These are phyloP conservation scores for Ophiostoma angusticollis DNA, from an alignment of 2,329 filamentous ascomycete genomes.

Conservation along the genomic window DNA sequence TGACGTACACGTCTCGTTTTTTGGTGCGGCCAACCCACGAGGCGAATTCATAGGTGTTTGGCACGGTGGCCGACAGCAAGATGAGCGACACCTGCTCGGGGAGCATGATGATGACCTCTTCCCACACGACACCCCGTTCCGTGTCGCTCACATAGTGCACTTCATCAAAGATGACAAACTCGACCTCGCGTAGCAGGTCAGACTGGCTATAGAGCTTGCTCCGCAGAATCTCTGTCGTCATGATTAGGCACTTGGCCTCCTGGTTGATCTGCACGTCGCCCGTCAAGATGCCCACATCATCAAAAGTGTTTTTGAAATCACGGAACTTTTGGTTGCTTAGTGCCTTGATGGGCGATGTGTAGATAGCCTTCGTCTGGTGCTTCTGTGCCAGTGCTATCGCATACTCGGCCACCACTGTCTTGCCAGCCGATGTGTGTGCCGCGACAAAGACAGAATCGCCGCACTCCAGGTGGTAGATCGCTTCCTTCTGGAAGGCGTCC, in stretches of 20 bases:
- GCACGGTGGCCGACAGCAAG: conserved; percentile 86
- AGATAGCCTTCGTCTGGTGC: conserved; percentile 99
- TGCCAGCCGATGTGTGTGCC: conserved; percentile 92
- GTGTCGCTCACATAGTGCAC: conserved; percentile 97
- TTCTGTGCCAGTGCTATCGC: conserved; percentile 92
- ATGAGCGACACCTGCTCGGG: conserved; percentile 95
- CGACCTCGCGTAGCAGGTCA: conserved; percentile 90
- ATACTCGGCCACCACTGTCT: conserved; percentile 96
- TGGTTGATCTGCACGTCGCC: conserved; percentile 97
- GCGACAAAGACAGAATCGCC: conserved; percentile 97
- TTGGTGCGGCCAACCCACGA: conserved; percentile 98
- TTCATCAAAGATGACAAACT: conserved; percentile 98
- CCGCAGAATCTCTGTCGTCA: conserved; percentile 95
- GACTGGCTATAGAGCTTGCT: conserved; percentile 98
- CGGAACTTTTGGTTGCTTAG: conserved; percentile 98
- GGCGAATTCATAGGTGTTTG: conserved; percentile 94
- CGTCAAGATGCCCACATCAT: conserved; percentile 92
- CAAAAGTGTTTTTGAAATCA: conserved; percentile 80
- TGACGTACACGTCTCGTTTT: conserved; percentile 98
- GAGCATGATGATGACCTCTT: conserved; percentile 99
- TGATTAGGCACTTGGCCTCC: conserved; percentile 94
- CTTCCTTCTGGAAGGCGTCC: conserved; percentile 97
- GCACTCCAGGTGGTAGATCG: conserved; percentile 90
- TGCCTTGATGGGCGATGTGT: conserved; percentile 96
- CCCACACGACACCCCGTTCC: conserved; percentile 95